Conservation (phyloP, 2,329 filamentous ascomycete species). For the Onygena corvina region DNA sequence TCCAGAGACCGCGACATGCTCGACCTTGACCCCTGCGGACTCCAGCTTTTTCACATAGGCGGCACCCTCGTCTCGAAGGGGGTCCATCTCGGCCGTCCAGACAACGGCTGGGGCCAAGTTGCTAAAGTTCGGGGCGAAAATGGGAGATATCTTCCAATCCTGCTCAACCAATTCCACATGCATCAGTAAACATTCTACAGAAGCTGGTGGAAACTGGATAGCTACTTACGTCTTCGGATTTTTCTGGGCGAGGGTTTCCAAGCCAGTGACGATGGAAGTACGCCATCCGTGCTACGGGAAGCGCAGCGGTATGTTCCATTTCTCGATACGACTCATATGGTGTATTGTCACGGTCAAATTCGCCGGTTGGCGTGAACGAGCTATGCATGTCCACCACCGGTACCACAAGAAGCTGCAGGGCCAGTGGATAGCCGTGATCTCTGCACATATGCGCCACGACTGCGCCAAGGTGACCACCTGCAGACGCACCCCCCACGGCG, state of each 20-base stretch:
- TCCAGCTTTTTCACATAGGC: conserved; percentile 29
- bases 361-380: conserved; percentile 26
- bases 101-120: conserved; percentile 30
- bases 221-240: conserved; percentile 25
- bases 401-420: conserved; percentile 29
- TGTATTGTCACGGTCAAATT: conserved; percentile 26
- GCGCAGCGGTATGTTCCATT: conserved; percentile 27
- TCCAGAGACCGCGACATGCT: conserved; percentile 23
- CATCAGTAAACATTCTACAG: not conserved
- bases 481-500: conserved; percentile 31
- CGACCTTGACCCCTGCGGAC: conserved; percentile 26
- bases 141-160: conserved; percentile 35
- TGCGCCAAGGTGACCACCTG: conserved; percentile 31
- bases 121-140: conserved; percentile 27
- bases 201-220: not conserved
- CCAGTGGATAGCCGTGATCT: conserved; percentile 26
- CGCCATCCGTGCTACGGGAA: conserved; percentile 29
- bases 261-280: conserved; percentile 32
- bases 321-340: conserved; percentile 32
- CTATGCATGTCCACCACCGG: conserved; percentile 29
- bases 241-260: conserved; percentile 27
- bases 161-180: conserved; percentile 16
- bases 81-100: conserved; percentile 32
- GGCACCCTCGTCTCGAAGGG: conserved; percentile 33
- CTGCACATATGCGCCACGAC: conserved; percentile 31